These are phyloP conservation scores for Coemansia sp. DNA, from an alignment of 192 early-diverging fungal species.

Conservation along the genomic window DNA sequence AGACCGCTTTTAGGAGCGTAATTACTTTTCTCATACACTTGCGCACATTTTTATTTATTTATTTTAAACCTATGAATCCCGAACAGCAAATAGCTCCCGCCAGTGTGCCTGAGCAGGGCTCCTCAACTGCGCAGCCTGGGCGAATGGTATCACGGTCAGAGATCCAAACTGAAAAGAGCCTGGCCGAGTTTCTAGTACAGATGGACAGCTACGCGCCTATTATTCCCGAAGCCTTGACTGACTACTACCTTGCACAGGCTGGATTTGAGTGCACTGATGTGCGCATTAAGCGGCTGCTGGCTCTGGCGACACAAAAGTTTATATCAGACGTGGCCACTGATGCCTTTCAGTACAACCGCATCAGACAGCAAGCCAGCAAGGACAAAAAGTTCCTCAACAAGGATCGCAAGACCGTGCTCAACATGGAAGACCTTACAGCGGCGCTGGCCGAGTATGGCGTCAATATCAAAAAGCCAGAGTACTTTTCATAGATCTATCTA, in stretches of 20 bases:
- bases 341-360: constrained; percentile 72
- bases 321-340: constrained; percentile 75
- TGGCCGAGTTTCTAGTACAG: constrained; percentile 84
- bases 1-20: neutral
- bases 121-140: constrained; percentile 20
- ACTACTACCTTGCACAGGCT: constrained; percentile 79
- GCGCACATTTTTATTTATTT: neutral
- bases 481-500: constrained; percentile 62
- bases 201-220: constrained; percentile 72
- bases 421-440: constrained; percentile 89
- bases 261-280: constrained; percentile 73
- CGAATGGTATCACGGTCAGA: constrained; percentile 45
- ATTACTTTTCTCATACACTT: neutral
- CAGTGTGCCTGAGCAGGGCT: constrained; percentile 13
- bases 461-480: constrained; percentile 95
- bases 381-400: constrained; percentile 58
- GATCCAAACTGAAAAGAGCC: constrained; percentile 66
- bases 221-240: constrained; percentile 91
- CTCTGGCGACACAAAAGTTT: constrained; percentile 78
- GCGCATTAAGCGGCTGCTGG: constrained; percentile 68
- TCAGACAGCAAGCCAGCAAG: constrained; percentile 61
- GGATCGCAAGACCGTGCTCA: constrained; percentile 86
- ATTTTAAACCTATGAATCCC: neutral
- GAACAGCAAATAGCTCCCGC: neutral
- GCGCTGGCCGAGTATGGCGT: constrained; percentile 93